Conservation (phyloP, 2,329 filamentous ascomycete genomes). For the Aspergillaceae sp. region DNA sequence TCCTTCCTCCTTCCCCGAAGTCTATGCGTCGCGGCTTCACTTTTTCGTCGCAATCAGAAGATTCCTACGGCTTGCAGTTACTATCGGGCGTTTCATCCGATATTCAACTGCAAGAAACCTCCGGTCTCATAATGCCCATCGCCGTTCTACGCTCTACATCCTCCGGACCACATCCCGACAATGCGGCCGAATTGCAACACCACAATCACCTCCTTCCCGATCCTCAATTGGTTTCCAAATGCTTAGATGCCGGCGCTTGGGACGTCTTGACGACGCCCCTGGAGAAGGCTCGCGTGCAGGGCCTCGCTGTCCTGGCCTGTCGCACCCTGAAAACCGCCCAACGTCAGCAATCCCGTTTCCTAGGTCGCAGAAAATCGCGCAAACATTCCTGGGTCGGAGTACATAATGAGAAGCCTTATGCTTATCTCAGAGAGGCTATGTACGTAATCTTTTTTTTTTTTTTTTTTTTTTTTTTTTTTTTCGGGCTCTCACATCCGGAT, state of each 20-base stretch:
- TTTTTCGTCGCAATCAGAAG: constrained; percentile 36
- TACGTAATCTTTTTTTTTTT: constrained; percentile 15
- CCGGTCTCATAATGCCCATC: constrained; percentile 43
- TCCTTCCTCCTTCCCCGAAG: constrained; percentile 21
- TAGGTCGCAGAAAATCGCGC: constrained; percentile 64
- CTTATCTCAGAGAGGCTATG: constrained; percentile 87
- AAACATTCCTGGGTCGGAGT: constrained; percentile 91
- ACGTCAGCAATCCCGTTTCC: constrained; percentile 61
- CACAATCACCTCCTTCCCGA: constrained; percentile 35
- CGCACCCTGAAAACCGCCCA: constrained; percentile 67
- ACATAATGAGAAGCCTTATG: constrained; percentile 74
- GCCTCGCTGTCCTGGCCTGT: constrained; percentile 75
- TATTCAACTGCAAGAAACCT: constrained; percentile 42
- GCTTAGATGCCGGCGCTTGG: constrained; percentile 74
- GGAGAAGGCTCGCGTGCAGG: constrained; percentile 62
- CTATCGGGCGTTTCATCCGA: constrained; percentile 42
- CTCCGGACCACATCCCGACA: constrained; percentile 10
- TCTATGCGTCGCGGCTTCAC: constrained; percentile 32
- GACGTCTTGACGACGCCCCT: constrained; percentile 80
- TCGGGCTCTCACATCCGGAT: too few species aligned
- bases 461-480: neutral
- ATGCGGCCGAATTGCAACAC: neutral
- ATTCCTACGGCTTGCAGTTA: constrained; percentile 42
- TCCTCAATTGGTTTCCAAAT: constrained; percentile 54
- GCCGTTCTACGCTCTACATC: constrained; percentile 34